Evolutionary conservation across 768 basidiomycete genomes (phyloP), one percentile per base, ranked within the genome.

Genomic region (Lactifluus pinguis): DNA sequence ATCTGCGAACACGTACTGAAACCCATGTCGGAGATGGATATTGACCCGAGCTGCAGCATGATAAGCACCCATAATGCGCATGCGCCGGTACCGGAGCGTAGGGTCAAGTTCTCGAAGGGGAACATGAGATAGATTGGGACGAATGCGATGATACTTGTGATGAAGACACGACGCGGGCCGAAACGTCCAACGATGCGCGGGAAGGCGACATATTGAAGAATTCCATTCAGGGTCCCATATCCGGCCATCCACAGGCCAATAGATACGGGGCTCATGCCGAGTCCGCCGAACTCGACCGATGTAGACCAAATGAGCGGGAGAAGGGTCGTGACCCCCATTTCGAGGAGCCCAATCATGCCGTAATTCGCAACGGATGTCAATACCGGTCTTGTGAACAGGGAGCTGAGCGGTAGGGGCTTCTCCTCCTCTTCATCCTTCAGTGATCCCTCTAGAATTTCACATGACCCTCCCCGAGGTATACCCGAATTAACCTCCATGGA

Each of bases 221-320:
- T 25, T 17, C 76, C 76, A 32, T 76, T 73, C 39, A 70, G 44
- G 17, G 74, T 38, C 2, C 77, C 79, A 19, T 73, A 68, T 2
- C 68, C 10, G 1, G 74, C 74, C 29, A 79, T 67, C 60, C 71
- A 72, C 6, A 68, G 4, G 1, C 77, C 76, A 45, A 78, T 79
- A n/a, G 64, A 65, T 10, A 74, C 72, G 1, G 75, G 75, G 1
- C 68, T 67, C 48, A 74, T 65, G 11, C 70, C 69, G 9, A 78
- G 72, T 4, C 77, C 77, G 3, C 79, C 78, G 4, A 75, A 69
- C 36, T 68, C 67, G 21, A 76, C 68, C 0, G 81, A 76, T 5
- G 76, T 75, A 21, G 77, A 70, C 53, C 74, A 75, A 67, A 81
- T 78, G 49, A 82, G 68, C 1, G 81, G 81, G 30, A 57, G 45